Evolutionary conservation across 169 alveolate species (phyloP).

Genomic region (Eimeria mitis): DNA sequence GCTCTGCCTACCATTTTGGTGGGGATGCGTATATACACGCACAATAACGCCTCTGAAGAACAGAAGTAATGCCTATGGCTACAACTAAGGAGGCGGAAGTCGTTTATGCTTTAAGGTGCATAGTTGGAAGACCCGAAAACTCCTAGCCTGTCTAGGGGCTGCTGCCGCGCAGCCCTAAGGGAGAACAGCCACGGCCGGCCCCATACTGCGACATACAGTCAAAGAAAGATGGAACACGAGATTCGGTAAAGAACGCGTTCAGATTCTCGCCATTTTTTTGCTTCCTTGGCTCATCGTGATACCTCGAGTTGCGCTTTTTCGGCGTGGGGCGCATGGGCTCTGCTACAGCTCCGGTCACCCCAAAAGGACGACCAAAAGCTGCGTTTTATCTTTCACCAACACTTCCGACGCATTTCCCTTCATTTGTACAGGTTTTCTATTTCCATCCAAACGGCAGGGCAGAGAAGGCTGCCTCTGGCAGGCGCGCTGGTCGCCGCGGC

Average conservation of each 20-base stretch:
- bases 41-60: slow-evolving; percentile 10
- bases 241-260: slow-evolving; percentile 12
- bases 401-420: neutral
- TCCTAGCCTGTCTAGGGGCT: slow-evolving; percentile 65
- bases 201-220: slow-evolving; percentile 25
- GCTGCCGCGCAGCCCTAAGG: slow-evolving; percentile 76
- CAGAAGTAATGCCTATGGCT: neutral
- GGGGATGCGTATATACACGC: neutral
- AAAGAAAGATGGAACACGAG: neutral
- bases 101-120: neutral
- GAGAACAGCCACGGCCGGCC: slow-evolving; percentile 58
- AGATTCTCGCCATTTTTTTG: neutral
- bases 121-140: slow-evolving; percentile 18
- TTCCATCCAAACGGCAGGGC: neutral
- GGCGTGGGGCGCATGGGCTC: slow-evolving; percentile 62
- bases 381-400: slow-evolving; percentile 46
- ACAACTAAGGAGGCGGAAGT: neutral
- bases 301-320: slow-evolving; percentile 41
- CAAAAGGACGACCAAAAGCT: slow-evolving; percentile 22
- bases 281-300: slow-evolving; percentile 26
- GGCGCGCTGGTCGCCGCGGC: slow-evolving; percentile 64
- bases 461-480: slow-evolving; percentile 63
- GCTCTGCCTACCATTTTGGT: slow-evolving; percentile 33
- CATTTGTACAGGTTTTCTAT: slow-evolving; percentile 42
- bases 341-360: slow-evolving; percentile 44